phyloP scores from a whole-genome alignment of 1,284 basidiomycete genomes.

The Moesziomyces parantarcticus region DNA sequence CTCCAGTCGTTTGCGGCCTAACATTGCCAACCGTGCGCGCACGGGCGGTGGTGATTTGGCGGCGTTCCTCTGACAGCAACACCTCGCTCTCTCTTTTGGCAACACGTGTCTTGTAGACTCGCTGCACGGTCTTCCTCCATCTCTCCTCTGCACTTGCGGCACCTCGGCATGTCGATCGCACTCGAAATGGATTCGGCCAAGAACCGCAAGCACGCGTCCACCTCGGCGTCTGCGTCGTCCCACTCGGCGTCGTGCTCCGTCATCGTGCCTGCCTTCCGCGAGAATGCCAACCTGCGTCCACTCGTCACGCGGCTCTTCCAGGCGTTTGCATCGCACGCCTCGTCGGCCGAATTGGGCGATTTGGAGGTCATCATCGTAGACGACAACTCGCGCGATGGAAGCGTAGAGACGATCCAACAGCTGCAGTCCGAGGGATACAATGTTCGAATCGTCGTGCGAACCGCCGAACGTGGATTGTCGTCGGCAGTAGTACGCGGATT shows the following conservation, averaged over 20 bases:
- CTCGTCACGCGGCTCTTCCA: conserved; percentile 70
- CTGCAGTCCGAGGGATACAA: conserved; percentile 68
- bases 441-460: conserved; percentile 70
- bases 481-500: conserved; percentile 71
- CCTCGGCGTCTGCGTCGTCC: conserved; percentile 10
- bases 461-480: conserved; percentile 70
- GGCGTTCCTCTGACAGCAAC: no score
- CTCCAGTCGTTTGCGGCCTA: no score
- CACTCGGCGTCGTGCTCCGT: conserved; percentile 45
- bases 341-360: conserved; percentile 18
- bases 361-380: conserved; percentile 47
- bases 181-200: conserved; percentile 46
- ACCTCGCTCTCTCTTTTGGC: neutral
- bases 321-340: conserved; percentile 20
- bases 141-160: neutral
- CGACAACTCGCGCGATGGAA: conserved; percentile 49
- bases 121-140: neutral
- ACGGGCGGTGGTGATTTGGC: no score
- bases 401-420: conserved; percentile 22
- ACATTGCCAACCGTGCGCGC: no score
- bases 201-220: conserved; percentile 14
- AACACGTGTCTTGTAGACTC: no score
- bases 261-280: conserved; percentile 42
- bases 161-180: conserved; percentile 33
- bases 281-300: conserved; percentile 65